Evolutionary conservation across 345 rosid species (phyloP), one percentile per base, ranked within the genome.

Genomic region (Syzygium oleosum): DNA sequence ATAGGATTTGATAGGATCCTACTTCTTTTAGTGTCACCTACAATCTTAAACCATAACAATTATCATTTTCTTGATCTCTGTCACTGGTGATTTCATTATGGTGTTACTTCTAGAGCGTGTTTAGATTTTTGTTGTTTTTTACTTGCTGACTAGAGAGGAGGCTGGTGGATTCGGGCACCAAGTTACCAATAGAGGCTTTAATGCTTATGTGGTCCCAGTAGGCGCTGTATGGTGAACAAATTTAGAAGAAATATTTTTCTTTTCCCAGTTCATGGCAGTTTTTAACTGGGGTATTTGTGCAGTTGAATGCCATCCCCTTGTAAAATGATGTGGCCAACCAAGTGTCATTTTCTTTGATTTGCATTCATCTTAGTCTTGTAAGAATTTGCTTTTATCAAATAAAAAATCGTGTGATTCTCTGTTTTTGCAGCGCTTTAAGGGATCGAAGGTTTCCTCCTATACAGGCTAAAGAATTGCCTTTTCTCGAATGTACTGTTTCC

Each of bases 381-480:
- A 21, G 49, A 19, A 73, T 73, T 73, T 41, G 23, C 83, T 73
- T 58, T 41, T 21, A 73, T 19, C 83, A 73, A 17, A 38, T 73
- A 22, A 73, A 38, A 73, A 73, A 38, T 73, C 83, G 13, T 9
- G 83, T 38, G 83, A 38, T 73, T 73, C 83, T 73, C 83, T 73
- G 13, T 19, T 73, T 38, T 73, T 73, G 83, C 93, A 98, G 99
- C 92, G 99, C 99, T 89, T 90, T 98, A 92, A 96, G 93, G 95
- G 99, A 98, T 90, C 95, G 99, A 85, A 95, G 99, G 91, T 98
- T 97, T 89, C 97, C 97, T 86, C 98, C 99, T 46, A 97, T 98
- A 84, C 98, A 96, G 87, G 94, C 98, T 80, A 95, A 94, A 91
- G 99, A 98, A 91, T 90, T 98, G 95, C 98, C 99, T 86, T 88